Conservation (phyloP, 805 yeast species). For the Grigorovia humatica region DNA sequence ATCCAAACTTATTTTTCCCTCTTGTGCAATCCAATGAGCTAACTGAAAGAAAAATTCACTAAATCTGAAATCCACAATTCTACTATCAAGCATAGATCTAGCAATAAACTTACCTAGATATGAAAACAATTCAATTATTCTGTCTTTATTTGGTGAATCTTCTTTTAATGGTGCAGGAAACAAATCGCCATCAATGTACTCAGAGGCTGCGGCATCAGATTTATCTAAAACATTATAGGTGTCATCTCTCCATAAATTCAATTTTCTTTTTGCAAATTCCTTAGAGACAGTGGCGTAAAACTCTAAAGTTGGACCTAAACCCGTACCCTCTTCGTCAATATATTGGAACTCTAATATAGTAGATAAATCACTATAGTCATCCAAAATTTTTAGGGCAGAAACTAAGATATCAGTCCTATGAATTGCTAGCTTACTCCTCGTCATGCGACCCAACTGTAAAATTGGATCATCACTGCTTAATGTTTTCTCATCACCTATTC, state of each 20-base stretch:
- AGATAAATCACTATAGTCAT: conserved; percentile 67
- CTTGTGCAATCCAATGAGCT: conserved; percentile 28
- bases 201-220: conserved; percentile 2
- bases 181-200: conserved; percentile 40
- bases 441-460: conserved; percentile 57
- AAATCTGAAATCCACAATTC: conserved; percentile 76
- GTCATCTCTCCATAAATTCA: conserved; percentile 59
- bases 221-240: conserved; percentile 21
- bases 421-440: conserved; percentile 70
- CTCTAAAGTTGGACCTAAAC: conserved; percentile 91
- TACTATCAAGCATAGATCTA: conserved; percentile 74
- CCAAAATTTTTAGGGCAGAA: conserved; percentile 71
- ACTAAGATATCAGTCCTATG: conserved; percentile 59
- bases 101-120: conserved; percentile 78
- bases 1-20: not conserved
- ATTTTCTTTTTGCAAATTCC: conserved; percentile 50
- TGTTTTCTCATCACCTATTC: conserved; percentile 32
- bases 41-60: conserved; percentile 60
- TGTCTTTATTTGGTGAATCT: conserved; percentile 30
- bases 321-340: conserved; percentile 88
- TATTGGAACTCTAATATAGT: conserved; percentile 80
- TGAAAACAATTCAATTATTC: conserved; percentile 43
- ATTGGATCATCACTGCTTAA: conserved; percentile 20
- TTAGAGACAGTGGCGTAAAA: conserved; percentile 75
- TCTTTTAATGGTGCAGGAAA: conserved; percentile 59